Evolutionary conservation across 2,329 filamentous ascomycete species (phyloP), one percentile per base, ranked within the genome.

Genomic region (Hyphodiscus sp.): DNA sequence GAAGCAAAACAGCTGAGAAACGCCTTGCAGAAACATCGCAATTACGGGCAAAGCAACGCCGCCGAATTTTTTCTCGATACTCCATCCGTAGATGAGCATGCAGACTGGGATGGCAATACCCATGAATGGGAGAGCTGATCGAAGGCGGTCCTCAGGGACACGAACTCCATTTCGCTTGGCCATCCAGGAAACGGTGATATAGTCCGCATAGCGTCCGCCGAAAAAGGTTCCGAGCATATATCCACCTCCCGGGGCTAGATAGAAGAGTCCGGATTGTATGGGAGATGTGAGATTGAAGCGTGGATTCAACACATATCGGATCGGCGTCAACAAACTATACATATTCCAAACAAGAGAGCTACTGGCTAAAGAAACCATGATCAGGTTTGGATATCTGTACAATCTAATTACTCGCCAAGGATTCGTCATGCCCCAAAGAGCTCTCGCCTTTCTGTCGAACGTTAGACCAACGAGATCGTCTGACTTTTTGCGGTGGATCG

Each of bases 1-100:
- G 63, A 90, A 91, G 62, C 85, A 87, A 64, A 89, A 87, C 6
- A 91, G 72, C 68, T 91, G 86, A 0, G 82, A 85, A 0, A 90
- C 76, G 1, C 87, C 87, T 64, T 91, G 86, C 1, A 86, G 55
- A 65, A 91, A 91, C 75, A 91, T 84, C 62, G 82, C 80, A 8
- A 90, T 75, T 1, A 90, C 84, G 0, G 86, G 87, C 4, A 87
- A 65, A 0, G 77, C 72, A 44, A 82, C 74, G 2, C 78, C 79
- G 2, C 79, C 79, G 2, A 75, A 71, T 10, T 70, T 63, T 53
- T 71, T 71, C 52, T 81, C 73, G 15, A 81, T 70, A 4, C 72
- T 68, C 78, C 85, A 88, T 1, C 85, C 85, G 58, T 88, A 90
- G 2, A 89, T 66, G 7, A 91, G 69, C 70, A 89, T 83, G 58